phyloP scores from a whole-genome alignment of 2,329 filamentous ascomycete genomes.

The Polychaeton citri region DNA sequence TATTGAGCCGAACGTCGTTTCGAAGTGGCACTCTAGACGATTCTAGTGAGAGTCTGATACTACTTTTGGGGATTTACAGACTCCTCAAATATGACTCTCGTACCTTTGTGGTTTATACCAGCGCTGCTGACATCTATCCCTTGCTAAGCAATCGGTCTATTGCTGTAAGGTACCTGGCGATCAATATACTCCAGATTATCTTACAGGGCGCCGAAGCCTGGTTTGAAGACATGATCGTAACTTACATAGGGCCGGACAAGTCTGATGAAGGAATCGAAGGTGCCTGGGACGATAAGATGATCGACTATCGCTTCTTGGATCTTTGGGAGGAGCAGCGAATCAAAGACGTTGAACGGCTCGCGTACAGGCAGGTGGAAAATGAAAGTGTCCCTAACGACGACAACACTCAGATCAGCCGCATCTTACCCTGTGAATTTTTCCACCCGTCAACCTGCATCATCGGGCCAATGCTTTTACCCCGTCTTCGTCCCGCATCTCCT shows the following conservation, averaged over 20 bases:
- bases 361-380: neutral
- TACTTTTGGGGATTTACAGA: constrained; percentile 59
- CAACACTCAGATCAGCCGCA: constrained; percentile 1
- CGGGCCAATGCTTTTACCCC: constrained; percentile 54
- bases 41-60: neutral
- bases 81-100: constrained; percentile 63
- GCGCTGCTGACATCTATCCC: constrained; percentile 52
- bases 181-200: constrained; percentile 67
- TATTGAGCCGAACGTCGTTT: constrained; percentile 5
- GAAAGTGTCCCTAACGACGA: neutral
- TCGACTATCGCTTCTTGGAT: constrained; percentile 66
- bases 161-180: constrained; percentile 63
- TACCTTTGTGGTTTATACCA: constrained; percentile 52
- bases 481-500: constrained; percentile 21
- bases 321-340: constrained; percentile 50
- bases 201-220: constrained; percentile 70
- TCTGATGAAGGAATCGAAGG: constrained; percentile 47
- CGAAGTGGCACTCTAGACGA: neutral
- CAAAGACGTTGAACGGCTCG: constrained; percentile 15
- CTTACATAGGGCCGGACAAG: constrained; percentile 43
- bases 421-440: constrained; percentile 8
- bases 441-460: constrained; percentile 43
- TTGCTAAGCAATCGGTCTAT: constrained; percentile 48
- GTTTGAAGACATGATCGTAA: constrained; percentile 55
- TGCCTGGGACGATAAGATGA: constrained; percentile 57